phyloP scores from a whole-genome alignment of 352 stramenopile species.

The Phytophthora niederhauseri region DNA sequence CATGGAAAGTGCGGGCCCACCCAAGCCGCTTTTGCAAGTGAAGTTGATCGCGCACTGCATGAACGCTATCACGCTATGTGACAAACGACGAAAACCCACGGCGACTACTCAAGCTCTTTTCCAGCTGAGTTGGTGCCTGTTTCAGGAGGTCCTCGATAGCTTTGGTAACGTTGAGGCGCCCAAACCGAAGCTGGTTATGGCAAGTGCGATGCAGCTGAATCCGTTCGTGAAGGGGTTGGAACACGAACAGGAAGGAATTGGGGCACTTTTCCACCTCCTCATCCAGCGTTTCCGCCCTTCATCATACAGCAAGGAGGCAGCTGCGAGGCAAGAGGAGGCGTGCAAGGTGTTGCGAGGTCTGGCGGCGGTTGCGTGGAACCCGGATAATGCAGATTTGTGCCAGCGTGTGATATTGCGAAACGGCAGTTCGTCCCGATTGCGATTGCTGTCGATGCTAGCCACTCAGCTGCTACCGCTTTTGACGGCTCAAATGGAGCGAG shows the following conservation, averaged over 20 bases:
- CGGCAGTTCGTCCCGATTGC: constrained; percentile 26
- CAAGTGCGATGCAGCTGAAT: constrained; percentile 41
- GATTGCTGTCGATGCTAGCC: constrained; percentile 54
- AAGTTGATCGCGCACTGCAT: constrained; percentile 67
- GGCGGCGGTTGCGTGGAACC: constrained; percentile 58
- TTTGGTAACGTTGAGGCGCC: constrained; percentile 29
- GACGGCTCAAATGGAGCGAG: constrained; percentile 42
- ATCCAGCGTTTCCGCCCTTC: constrained; percentile 52
- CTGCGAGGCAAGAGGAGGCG: constrained; percentile 44
- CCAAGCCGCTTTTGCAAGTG: constrained; percentile 42
- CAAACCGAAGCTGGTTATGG: constrained; percentile 46
- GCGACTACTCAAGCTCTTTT: constrained; percentile 43
- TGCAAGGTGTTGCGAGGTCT: constrained; percentile 54
- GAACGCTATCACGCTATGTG: constrained; percentile 49
- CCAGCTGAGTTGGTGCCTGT: constrained; percentile 69
- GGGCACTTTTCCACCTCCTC: constrained; percentile 58
- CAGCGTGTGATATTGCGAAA: constrained; percentile 50
- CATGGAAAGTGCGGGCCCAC: constrained; percentile 23
- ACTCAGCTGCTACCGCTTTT: constrained; percentile 55
- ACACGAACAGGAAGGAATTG: constrained; percentile 59
- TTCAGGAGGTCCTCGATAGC: constrained; percentile 61
- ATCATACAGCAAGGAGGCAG: constrained; percentile 26
- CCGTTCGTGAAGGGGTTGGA: constrained; percentile 54
- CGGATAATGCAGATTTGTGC: constrained; percentile 52
- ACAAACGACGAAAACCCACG: constrained; percentile 22